phyloP scores from a whole-genome alignment of 2,329 filamentous ascomycete species.

The Penicillium capsulatum region DNA sequence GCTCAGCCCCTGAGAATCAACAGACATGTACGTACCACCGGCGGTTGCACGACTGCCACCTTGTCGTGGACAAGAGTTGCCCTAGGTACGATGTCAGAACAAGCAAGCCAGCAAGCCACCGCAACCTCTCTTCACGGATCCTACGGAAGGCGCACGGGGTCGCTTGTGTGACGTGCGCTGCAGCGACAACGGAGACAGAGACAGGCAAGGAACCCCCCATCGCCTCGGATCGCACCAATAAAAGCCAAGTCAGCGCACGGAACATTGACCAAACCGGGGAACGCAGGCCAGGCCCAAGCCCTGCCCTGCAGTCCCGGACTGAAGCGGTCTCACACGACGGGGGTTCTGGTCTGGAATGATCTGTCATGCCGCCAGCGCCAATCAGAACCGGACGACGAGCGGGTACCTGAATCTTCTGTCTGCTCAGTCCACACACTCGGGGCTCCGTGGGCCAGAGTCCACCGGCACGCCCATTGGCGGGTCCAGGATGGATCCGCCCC shows the following conservation, averaged over 20 bases:
- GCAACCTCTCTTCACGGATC: no score
- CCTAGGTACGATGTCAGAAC: no score
- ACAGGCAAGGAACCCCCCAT: constrained; percentile 2
- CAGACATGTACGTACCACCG: no score
- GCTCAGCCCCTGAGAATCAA: no score
- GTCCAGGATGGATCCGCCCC: constrained; percentile 9
- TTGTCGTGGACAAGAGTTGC: no score
- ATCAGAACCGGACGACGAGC: constrained; percentile 13
- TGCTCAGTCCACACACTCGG: constrained; percentile 12
- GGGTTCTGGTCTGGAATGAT: constrained; percentile 17
- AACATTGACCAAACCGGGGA: constrained; percentile 5
- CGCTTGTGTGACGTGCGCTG: constrained; percentile 14
- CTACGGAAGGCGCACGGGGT: constrained; percentile 11
- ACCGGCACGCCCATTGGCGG: constrained; percentile 16
- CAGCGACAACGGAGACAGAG: constrained; percentile 9
- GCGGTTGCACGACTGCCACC: no score
- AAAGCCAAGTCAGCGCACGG: constrained; percentile 6
- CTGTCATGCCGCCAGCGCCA: constrained; percentile 17
- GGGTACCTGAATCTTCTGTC: constrained; percentile 24
- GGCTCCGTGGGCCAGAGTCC: no score
- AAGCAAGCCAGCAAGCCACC: no score
- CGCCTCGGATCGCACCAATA: constrained; percentile 14
- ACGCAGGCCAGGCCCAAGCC: constrained; percentile 3
- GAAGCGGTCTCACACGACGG: constrained; percentile 10
- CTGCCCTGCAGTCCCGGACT: constrained; percentile 9